These are phyloP conservation scores for Astrothelium subdiscretum DNA, from an alignment of 495 filamentous ascomycete species.

Conservation along the genomic window DNA sequence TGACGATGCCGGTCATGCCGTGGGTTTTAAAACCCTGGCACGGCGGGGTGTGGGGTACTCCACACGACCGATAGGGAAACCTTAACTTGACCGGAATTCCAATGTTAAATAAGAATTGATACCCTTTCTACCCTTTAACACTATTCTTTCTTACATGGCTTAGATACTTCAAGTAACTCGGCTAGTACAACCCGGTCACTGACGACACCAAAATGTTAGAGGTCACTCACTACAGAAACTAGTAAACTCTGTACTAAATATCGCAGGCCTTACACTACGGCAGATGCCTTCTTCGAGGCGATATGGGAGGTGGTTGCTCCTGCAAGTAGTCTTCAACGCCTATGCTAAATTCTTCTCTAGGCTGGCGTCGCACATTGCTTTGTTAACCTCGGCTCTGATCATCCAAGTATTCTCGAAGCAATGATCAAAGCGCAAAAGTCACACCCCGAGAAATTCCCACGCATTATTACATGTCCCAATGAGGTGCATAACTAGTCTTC, in stretches of 20 bases:
- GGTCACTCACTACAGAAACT: no score
- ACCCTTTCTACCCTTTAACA: not conserved
- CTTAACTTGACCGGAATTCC: not conserved
- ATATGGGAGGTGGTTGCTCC: slow-evolving; percentile 52
- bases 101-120: not conserved
- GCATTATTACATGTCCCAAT: slow-evolving; percentile 87
- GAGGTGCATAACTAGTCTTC: slow-evolving; percentile 40
- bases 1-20: not conserved
- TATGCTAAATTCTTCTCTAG: slow-evolving; percentile 26
- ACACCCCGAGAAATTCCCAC: slow-evolving; percentile 58
- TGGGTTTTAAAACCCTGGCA: no score
- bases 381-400: slow-evolving; percentile 91
- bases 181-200: no score
- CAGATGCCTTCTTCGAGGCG: slow-evolving; percentile 89
- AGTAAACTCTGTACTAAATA: not conserved
- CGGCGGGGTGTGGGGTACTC: not conserved
- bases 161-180: no score
- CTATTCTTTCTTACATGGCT: not conserved
- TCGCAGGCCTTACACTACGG: slow-evolving; percentile 47
- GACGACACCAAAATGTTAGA: no score
- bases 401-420: slow-evolving; percentile 88
- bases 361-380: slow-evolving; percentile 84
- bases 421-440: slow-evolving; percentile 78
- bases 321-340: not conserved
- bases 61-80: no score